Evolutionary conservation across 768 basidiomycete genomes (phyloP).

Genomic region (Leucosporidium yakuticum): DNA sequence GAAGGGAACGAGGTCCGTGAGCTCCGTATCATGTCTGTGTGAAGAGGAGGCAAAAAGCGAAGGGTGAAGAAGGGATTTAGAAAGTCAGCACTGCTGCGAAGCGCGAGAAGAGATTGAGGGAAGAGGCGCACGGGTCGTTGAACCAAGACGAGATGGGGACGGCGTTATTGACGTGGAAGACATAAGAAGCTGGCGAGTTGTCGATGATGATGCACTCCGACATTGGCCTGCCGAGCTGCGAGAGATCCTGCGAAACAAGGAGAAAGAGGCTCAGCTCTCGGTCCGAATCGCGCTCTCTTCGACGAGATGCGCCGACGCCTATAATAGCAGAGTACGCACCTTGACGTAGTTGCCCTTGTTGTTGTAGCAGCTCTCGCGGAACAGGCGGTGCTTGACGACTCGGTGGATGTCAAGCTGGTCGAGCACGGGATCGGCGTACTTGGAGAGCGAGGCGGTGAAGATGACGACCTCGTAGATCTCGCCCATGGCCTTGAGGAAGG

Average conservation of each 20-base stretch:
- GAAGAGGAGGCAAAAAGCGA: no score
- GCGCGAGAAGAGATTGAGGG: neutral
- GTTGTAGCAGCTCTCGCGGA: constrained; percentile 97
- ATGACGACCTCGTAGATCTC: constrained; percentile 97
- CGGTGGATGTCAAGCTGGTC: constrained; percentile 91
- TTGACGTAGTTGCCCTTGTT: constrained; percentile 99
- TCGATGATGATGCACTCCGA: constrained; percentile 94
- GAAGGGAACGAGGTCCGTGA: constrained; percentile 93
- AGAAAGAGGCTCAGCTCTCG: neutral
- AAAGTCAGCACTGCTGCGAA: neutral
- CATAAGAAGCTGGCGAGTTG: constrained; percentile 97
- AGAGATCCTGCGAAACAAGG: constrained; percentile 64
- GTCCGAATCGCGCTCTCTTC: neutral
- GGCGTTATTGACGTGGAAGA: constrained; percentile 98
- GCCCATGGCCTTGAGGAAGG: constrained; percentile 95
- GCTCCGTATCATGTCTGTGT: constrained; percentile 89
- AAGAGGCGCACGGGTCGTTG: constrained; percentile 50
- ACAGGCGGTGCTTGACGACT: constrained; percentile 87
- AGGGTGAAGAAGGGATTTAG: neutral
- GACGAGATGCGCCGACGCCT: neutral
- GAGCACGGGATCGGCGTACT: constrained; percentile 98
- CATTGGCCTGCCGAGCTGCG: constrained; percentile 90
- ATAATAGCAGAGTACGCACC: constrained; percentile 47
- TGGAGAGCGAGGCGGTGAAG: constrained; percentile 95
- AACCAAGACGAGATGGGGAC: constrained; percentile 99